Percentiles rank a stretch among this genome's conserved stretches.
Evolutionary conservation across 129 eudicot genomes (phyloP).

Genomic region (Heracleum sosnowskyi): DNA sequence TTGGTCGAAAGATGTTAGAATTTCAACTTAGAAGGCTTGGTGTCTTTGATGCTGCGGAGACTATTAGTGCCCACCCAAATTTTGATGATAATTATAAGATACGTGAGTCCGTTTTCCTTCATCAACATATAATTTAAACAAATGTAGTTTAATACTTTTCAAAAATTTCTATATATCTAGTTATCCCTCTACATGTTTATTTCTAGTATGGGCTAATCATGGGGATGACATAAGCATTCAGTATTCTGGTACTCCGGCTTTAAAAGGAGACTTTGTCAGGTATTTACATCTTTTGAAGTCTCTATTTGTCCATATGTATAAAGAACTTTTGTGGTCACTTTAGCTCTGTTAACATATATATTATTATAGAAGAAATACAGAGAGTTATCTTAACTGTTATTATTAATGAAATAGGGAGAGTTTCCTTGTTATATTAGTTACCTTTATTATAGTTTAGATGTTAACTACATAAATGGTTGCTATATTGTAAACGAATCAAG

Average conservation of each 20-base stretch:
- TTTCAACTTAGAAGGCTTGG: conserved; percentile 88
- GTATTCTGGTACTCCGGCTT: conserved; percentile 96
- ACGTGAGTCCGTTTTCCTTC: conserved; percentile 16
- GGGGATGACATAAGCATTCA: conserved; percentile 97
- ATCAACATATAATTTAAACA: background rate
- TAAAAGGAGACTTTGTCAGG: conserved; percentile 99
- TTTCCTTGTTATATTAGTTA: too few relatives aligned
- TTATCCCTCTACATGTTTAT: background rate
- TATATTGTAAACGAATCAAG: too few relatives aligned
- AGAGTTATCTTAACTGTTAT: too few relatives aligned
- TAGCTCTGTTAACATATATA: too few relatives aligned
- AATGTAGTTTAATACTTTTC: background rate
- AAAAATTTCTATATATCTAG: background rate
- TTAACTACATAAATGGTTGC: too few relatives aligned
- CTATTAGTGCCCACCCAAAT: conserved; percentile 61
- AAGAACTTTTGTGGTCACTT: background rate
- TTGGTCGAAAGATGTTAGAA: conserved; percentile 90
- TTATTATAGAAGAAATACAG: too few relatives aligned
- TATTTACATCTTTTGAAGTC: conserved; percentile 8
- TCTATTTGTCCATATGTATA: background rate
- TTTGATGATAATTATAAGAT: conserved; percentile 61
- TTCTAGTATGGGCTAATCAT: conserved; percentile 94
- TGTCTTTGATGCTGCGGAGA: conserved; percentile 71
- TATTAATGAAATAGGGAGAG: too few relatives aligned
- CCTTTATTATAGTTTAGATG: too few relatives aligned